Conservation (phyloP, 1,284 basidiomycete genomes). For the Trametes sp. region DNA sequence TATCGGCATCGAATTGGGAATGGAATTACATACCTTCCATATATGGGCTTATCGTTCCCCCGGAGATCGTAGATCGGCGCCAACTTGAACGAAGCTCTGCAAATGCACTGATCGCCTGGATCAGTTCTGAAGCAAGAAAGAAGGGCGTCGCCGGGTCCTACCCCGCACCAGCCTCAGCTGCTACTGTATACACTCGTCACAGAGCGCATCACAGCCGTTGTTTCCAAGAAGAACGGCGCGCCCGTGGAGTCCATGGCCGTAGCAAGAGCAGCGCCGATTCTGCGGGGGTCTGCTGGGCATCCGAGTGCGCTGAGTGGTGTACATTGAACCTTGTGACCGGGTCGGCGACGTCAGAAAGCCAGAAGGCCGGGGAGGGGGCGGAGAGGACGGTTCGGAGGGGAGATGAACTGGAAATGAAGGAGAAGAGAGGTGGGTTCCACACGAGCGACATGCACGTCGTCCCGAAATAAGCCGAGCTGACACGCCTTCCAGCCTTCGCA, state of each 20-base stretch:
- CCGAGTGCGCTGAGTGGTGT: not conserved
- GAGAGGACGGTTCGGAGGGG: conserved; percentile 13
- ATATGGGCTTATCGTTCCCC: not conserved
- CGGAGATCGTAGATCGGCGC: conserved; percentile 11
- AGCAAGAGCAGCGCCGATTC: not conserved
- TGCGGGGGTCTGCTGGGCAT: not conserved
- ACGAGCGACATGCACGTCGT: conserved; percentile 16
- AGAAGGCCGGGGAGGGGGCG: conserved; percentile 18
- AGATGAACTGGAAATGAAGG: conserved; percentile 13
- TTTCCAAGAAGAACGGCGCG: not conserved
- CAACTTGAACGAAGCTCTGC: not conserved
- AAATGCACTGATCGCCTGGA: not conserved
- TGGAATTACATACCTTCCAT: not conserved
- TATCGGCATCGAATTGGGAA: not conserved
- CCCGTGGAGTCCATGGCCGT: not conserved
- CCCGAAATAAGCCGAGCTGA: conserved; percentile 11
- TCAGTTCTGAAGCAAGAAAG: conserved; percentile 14
- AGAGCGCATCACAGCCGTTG: not conserved
- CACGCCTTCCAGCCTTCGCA: conserved; percentile 5
- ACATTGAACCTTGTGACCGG: conserved; percentile 11
- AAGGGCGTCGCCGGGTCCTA: not conserved
- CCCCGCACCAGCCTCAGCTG: not conserved
- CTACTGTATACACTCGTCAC: not conserved
- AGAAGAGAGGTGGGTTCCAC: conserved; percentile 16
- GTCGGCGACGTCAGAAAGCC: conserved; percentile 10